These are phyloP conservation scores for Picochlorum sp. DNA, from an alignment of 139 green algal species.

Conservation along the genomic window DNA sequence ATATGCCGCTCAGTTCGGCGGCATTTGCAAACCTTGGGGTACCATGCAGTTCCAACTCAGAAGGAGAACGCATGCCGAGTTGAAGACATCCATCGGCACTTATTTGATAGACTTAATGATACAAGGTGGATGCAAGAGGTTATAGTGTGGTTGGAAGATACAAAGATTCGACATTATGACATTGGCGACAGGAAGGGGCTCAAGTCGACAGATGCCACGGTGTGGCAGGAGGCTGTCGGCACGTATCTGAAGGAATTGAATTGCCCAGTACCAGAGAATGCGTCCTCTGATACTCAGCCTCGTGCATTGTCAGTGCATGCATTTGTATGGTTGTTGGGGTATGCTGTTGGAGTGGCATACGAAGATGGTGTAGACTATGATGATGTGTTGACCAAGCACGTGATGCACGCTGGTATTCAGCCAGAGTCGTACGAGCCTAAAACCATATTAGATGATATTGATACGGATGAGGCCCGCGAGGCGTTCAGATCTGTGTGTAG, in stretches of 20 bases:
- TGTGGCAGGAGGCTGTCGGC: constrained; percentile 11
- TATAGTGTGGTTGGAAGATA: constrained; percentile 35
- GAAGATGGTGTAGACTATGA: constrained; percentile 12
- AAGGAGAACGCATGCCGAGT: no score
- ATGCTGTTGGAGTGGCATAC: constrained; percentile 19
- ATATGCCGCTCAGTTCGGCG: no score
- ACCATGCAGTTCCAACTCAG: no score
- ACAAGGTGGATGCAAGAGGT: constrained; percentile 1
- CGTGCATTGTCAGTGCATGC: background rate
- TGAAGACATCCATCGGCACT: no score
- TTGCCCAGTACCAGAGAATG: constrained; percentile 27
- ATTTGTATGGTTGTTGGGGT: constrained; percentile 34
- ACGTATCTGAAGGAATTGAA: constrained; percentile 43
- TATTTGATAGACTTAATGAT: background rate
- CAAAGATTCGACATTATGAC: constrained; percentile 31
- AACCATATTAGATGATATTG: no score
- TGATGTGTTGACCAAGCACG: background rate
- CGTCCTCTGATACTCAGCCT: background rate
- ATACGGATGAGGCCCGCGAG: no score
- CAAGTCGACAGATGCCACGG: background rate
- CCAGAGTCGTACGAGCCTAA: no score
- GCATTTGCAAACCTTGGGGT: no score
- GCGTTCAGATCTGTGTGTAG: no score
- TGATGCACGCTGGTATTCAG: no score
- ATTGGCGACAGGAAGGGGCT: constrained; percentile 16